Percentiles rank a stretch among this genome's conserved stretches.
These are phyloP conservation scores for Chloris gayana DNA, from an alignment of 176 grass and related monocot genomes.

Conservation along the genomic window DNA sequence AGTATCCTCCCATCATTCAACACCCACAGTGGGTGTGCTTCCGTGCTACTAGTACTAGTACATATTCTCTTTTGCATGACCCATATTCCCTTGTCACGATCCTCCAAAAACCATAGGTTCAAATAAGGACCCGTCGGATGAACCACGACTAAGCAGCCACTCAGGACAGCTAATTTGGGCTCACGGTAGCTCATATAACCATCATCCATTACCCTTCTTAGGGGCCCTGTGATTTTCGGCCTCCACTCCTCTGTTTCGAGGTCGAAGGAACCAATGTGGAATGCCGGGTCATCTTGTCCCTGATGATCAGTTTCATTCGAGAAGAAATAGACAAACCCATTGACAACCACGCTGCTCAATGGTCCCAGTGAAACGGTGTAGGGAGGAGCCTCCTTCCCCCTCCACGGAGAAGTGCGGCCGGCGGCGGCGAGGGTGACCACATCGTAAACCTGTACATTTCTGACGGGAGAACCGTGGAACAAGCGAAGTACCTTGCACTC, in stretches of 20 bases:
- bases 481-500: not conserved
- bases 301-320: too few relatives aligned
- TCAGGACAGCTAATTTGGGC: too few relatives aligned
- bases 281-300: too few relatives aligned
- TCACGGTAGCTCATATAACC: too few relatives aligned
- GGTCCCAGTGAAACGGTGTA: not conserved
- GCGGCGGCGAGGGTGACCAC: not conserved
- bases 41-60: too few relatives aligned
- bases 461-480: not conserved
- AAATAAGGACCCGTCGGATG: not conserved
- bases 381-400: not conserved
- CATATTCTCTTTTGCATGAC: not conserved
- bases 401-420: not conserved
- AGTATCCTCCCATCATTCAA: too few relatives aligned
- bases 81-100: not conserved
- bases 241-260: too few relatives aligned
- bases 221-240: too few relatives aligned
- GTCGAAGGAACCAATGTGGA: too few relatives aligned
- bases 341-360: not conserved
- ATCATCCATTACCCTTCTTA: too few relatives aligned
- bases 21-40: not conserved
- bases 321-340: conserved; percentile 20
- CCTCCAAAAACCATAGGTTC: not conserved
- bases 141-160: not conserved
- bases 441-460: not conserved